Evolutionary conservation across 139 green algal genomes (phyloP).

Genomic region (Tetradesmus obliquus): DNA sequence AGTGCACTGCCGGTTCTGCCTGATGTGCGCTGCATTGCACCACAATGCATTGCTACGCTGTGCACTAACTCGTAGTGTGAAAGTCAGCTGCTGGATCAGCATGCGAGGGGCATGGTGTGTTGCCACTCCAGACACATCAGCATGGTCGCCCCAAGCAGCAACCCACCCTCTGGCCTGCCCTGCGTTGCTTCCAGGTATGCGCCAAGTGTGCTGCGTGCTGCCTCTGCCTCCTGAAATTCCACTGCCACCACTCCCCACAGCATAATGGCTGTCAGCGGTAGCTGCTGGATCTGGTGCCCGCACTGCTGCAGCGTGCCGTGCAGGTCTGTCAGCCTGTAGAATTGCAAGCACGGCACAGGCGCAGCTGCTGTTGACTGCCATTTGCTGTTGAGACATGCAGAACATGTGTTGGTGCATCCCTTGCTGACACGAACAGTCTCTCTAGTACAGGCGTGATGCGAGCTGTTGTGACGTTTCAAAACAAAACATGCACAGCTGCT

Average conservation of each 20-base stretch:
- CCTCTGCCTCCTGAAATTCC: background rate
- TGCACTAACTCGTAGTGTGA: too few relatives aligned
- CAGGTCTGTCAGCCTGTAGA: constrained; percentile 35
- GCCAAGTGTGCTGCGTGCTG: background rate
- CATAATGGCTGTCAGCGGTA: background rate
- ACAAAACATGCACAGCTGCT: too few relatives aligned
- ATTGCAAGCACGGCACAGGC: background rate
- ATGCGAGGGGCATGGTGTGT: too few relatives aligned
- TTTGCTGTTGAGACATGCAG: background rate
- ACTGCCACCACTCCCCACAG: constrained; percentile 42
- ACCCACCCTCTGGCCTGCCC: background rate
- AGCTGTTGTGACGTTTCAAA: too few relatives aligned
- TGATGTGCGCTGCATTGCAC: too few relatives aligned
- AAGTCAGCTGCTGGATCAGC: too few relatives aligned
- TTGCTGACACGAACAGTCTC: background rate
- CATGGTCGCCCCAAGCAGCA: too few relatives aligned
- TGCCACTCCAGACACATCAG: too few relatives aligned
- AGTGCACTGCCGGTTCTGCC: background rate
- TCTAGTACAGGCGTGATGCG: background rate
- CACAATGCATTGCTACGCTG: too few relatives aligned
- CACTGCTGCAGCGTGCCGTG: background rate
- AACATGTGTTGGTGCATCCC: background rate
- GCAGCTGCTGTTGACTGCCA: background rate
- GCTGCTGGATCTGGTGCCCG: background rate
- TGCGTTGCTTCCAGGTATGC: background rate